These are phyloP conservation scores for Chimonanthus salicifolius DNA, from an alignment of 164 flowering plant species.

Conservation along the genomic window DNA sequence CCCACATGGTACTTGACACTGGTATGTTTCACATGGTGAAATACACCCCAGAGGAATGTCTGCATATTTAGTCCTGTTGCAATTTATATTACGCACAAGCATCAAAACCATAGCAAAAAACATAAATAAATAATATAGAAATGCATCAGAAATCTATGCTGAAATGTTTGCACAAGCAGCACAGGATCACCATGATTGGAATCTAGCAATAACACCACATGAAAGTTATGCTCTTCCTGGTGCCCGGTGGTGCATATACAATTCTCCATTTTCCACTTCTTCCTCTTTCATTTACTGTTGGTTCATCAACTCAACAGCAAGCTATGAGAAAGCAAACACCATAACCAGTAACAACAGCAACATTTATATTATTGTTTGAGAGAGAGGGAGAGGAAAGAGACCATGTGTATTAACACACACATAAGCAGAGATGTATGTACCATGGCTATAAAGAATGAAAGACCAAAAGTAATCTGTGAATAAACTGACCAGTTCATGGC, in stretches of 20 bases:
- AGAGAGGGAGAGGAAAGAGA: too few species aligned
- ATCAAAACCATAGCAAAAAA: not conserved
- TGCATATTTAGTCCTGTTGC: constrained; percentile 13
- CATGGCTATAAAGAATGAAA: too few species aligned
- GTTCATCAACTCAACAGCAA: not conserved
- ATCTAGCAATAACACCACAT: too few species aligned
- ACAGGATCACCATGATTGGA: too few species aligned
- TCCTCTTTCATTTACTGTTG: not conserved
- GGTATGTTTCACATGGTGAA: constrained; percentile 14
- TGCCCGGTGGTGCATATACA: not conserved
- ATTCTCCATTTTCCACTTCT: not conserved
- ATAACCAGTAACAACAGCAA: not conserved
- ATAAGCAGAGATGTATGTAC: too few species aligned
- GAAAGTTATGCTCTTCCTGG: too few species aligned
- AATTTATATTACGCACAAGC: not conserved
- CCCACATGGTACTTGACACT: not conserved
- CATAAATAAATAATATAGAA: not conserved
- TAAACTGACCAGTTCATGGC: too few species aligned
- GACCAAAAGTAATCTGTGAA: too few species aligned
- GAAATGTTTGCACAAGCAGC: not conserved
- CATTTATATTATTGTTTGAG: too few species aligned
- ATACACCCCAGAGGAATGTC: constrained; percentile 28
- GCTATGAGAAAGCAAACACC: not conserved
- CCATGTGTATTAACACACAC: too few species aligned
- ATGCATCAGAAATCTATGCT: not conserved